Conservation (phyloP, 2,329 filamentous ascomycete genomes). For the Verticillium nubilum region DNA sequence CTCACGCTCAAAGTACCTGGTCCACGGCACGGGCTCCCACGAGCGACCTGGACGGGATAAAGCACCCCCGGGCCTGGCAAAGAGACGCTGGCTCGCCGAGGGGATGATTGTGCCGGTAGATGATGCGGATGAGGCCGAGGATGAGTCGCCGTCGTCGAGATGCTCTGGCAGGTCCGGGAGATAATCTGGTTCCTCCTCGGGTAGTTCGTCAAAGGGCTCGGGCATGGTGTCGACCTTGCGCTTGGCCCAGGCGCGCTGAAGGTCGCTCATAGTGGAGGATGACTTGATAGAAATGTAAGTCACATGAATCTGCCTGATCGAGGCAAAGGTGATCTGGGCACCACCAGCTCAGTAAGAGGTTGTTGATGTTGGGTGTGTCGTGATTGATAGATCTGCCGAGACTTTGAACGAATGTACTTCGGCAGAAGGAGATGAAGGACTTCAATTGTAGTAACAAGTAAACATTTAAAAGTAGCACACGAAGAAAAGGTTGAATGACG, state of each 20-base stretch:
- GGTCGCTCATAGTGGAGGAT: conserved; percentile 62
- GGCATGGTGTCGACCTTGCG: conserved; percentile 59
- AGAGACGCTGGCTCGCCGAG: conserved; percentile 65
- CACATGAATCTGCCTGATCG: too few species aligned
- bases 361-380: too few species aligned
- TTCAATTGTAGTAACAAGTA: too few species aligned
- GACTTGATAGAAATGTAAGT: background rate
- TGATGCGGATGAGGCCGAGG: conserved; percentile 78
- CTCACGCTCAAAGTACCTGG: conserved; percentile 85
- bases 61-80: conserved; percentile 60
- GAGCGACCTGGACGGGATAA: conserved; percentile 33
- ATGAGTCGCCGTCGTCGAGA: conserved; percentile 61
- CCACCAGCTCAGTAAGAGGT: too few species aligned
- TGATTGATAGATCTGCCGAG: too few species aligned
- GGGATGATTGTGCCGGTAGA: conserved; percentile 90
- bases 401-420: too few species aligned
- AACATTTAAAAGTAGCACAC: background rate
- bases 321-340: too few species aligned
- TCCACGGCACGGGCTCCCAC: conserved; percentile 72
- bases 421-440: too few species aligned
- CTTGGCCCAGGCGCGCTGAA: conserved; percentile 75
- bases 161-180: conserved; percentile 39
- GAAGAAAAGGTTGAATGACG: conserved; percentile 3
- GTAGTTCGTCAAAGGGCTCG: conserved; percentile 46
- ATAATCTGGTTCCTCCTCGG: conserved; percentile 43